These are phyloP conservation scores for Colletotrichum melonis DNA, from an alignment of 2,329 filamentous ascomycete species.

Conservation along the genomic window DNA sequence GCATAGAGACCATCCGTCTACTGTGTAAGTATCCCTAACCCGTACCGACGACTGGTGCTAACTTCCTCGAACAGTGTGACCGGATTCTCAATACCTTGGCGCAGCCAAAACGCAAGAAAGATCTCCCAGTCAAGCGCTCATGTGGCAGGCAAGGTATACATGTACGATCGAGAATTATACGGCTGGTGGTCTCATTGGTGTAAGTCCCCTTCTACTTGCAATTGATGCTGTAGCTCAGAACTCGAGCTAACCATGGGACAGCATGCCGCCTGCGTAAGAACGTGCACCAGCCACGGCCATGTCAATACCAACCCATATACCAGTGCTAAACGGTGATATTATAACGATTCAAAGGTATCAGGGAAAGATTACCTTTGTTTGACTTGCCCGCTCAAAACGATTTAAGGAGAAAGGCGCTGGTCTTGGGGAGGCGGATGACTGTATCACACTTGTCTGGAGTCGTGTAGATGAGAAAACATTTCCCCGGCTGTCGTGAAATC, in stretches of 20 bases:
- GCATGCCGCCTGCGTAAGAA: neutral
- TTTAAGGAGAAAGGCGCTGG: too few species aligned
- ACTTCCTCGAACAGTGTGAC: neutral
- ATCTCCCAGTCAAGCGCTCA: neutral
- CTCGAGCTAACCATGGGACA: neutral
- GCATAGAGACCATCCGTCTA: too few species aligned
- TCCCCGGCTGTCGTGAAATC: too few species aligned
- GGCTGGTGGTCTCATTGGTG: neutral
- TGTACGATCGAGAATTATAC: neutral
- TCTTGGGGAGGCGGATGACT: too few species aligned
- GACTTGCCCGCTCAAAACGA: too few species aligned
- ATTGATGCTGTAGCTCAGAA: neutral
- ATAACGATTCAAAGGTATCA: neutral
- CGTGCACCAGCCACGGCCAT: neutral
- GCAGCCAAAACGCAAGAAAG: neutral
- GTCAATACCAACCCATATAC: accelerated
- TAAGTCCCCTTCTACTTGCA: neutral
- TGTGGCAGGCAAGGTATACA: neutral
- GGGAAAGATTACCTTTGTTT: too few species aligned
- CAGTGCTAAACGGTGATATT: neutral
- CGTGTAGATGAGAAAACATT: too few species aligned
- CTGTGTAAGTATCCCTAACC: too few species aligned
- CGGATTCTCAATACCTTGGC: neutral
- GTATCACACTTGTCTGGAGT: too few species aligned
- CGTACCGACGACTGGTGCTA: neutral